Conservation (phyloP, 1,284 basidiomycete species). For the Malassezia psittaci region DNA sequence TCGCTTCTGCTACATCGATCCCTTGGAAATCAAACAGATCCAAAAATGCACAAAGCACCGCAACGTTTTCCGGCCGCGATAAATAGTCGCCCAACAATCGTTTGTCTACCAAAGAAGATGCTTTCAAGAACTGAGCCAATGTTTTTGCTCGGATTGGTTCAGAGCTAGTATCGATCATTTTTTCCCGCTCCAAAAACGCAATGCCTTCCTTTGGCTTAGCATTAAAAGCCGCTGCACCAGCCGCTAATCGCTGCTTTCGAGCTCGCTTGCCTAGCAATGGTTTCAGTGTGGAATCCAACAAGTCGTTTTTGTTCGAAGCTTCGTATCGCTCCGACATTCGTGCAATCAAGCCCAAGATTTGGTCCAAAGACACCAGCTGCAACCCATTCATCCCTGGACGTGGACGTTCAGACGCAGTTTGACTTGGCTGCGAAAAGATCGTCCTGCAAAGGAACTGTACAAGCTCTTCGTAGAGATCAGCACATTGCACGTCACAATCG, state of each 20-base stretch:
- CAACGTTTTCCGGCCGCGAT: constrained; percentile 75
- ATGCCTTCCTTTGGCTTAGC: constrained; percentile 86
- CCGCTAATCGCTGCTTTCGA: constrained; percentile 72
- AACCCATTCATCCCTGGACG: constrained; percentile 50
- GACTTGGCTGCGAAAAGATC: constrained; percentile 21
- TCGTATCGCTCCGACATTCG: constrained; percentile 74
- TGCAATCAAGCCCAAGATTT: constrained; percentile 73
- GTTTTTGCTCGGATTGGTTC: constrained; percentile 31
- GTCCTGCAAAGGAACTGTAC: constrained; percentile 65
- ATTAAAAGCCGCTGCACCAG: constrained; percentile 81
- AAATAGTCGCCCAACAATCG: constrained; percentile 87
- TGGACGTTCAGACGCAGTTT: constrained; percentile 1
- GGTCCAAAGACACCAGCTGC: constrained; percentile 80
- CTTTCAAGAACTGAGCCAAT: constrained; percentile 71
- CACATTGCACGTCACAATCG: constrained; percentile 91
- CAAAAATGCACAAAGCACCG: constrained; percentile 77
- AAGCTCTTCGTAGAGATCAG: constrained; percentile 87
- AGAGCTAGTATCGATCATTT: constrained; percentile 54
- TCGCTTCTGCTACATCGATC: constrained; percentile 84
- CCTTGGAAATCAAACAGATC: constrained; percentile 78
- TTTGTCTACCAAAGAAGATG: constrained; percentile 78
- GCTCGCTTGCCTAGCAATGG: constrained; percentile 60
- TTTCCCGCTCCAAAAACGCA: constrained; percentile 57
- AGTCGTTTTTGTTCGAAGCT: constrained; percentile 48
- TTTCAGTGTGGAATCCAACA: neutral